These are phyloP conservation scores for Aspergillus nanangensis DNA, from an alignment of 495 filamentous ascomycete species.

Conservation along the genomic window DNA sequence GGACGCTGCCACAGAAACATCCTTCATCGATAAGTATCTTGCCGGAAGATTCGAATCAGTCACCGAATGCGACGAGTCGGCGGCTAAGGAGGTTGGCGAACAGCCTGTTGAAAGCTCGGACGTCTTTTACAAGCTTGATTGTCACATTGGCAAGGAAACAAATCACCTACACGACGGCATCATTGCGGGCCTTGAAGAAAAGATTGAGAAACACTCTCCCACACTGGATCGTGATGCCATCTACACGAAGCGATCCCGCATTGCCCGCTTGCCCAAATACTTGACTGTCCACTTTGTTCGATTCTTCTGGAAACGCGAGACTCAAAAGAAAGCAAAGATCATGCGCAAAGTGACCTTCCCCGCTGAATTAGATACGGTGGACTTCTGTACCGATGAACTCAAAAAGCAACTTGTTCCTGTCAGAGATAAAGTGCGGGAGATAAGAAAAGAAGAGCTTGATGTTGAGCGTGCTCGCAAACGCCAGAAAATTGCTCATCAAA, in stretches of 20 bases:
- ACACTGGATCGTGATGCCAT: conserved; percentile 69
- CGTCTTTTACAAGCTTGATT: conserved; percentile 86
- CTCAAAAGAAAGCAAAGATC: conserved; percentile 97
- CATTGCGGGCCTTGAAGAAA: conserved; percentile 71
- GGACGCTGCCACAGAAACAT: conserved; percentile 43
- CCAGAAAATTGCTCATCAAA: conserved; percentile 17
- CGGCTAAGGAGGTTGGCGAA: conserved; percentile 72
- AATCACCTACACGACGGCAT: conserved; percentile 91
- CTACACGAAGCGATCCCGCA: conserved; percentile 87
- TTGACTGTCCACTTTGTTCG: conserved; percentile 96
- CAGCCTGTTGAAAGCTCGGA: conserved; percentile 62
- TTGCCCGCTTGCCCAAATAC: conserved; percentile 88
- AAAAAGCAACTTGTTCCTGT: conserved; percentile 79
- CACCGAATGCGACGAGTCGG: conserved; percentile 78
- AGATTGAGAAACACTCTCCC: conserved; percentile 84
- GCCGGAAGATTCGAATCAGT: conserved; percentile 71
- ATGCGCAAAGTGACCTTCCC: conserved; percentile 98
- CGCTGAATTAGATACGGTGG: conserved; percentile 84
- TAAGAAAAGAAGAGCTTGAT: conserved; percentile 91
- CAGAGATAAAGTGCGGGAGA: conserved; percentile 90
- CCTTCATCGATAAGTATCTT: conserved; percentile 89
- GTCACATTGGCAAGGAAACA: conserved; percentile 80
- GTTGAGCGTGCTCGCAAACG: conserved; percentile 70
- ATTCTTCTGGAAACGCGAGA: conserved; percentile 94
- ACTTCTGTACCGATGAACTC: conserved; percentile 92